These are phyloP conservation scores for Trichoderma oligosporum DNA, from an alignment of 2,329 filamentous ascomycete species.

Conservation along the genomic window DNA sequence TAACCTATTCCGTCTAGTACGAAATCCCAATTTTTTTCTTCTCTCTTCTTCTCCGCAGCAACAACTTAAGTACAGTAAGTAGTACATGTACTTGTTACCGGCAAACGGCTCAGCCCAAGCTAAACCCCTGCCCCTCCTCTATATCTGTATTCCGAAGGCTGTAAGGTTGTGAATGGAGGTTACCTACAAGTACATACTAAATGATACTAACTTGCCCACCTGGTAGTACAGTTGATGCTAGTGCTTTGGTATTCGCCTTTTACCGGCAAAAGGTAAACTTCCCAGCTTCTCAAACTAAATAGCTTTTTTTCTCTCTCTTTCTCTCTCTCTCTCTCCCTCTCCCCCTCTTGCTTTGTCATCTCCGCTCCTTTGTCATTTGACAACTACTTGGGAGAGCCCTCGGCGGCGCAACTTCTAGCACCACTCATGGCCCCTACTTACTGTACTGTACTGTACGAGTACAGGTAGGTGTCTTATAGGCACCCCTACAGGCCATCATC, in stretches of 20 bases:
- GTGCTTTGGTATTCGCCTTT: not conserved
- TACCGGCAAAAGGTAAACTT: constrained; percentile 4
- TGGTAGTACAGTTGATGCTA: no score
- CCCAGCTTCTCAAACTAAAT: not conserved
- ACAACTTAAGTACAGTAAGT: not conserved
- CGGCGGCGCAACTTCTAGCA: constrained; percentile 15
- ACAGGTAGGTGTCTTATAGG: not conserved
- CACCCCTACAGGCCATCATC: not conserved
- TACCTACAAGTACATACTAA: no score
- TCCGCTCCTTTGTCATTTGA: not conserved
- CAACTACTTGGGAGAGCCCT: no score
- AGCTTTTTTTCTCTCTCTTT: not conserved
- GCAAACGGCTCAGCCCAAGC: not conserved
- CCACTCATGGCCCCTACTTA: constrained; percentile 9
- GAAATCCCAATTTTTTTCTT: not conserved
- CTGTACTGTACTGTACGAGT: no score
- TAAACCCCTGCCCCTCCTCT: not conserved
- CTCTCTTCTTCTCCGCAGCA: no score
- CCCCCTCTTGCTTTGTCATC: not conserved
- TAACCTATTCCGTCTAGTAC: no score
- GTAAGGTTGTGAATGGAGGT: no score
- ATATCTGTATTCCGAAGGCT: no score
- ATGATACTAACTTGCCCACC: no score
- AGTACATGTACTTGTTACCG: no score
- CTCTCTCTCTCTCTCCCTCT: not conserved